Evolutionary conservation across 2,329 filamentous ascomycete species (phyloP), one percentile per base, ranked within the genome.

Genomic region (Cercospora sesami): DNA sequence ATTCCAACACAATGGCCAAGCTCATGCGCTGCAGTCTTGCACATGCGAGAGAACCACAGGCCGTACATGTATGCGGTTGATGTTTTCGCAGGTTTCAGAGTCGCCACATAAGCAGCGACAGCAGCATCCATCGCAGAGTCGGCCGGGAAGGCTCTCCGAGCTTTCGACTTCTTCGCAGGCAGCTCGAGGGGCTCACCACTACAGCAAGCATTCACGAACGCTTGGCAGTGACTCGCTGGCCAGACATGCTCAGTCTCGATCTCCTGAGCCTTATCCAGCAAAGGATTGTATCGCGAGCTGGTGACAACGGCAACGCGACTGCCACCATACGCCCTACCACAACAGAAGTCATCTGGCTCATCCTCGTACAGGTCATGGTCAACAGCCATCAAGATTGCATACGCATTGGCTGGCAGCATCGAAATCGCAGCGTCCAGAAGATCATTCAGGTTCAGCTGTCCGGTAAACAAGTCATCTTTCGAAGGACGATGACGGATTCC

Each of bases 1-100:
- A 92, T 81, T n/a, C 86, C 87, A 42, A 92, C 84, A 73, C 89
- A 91, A 75, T 91, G 90, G 0, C 88, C 87, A 0, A 91, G 77
- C 73, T 92, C 89, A 74, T 91, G 90, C 1, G 83, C 83, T 1
- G 84, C 85, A 0, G 89, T 90, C 60, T 84, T 84, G 63, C 82
- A 87, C 2, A 87, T 76, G 10, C 85, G 82, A 9, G 82, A 83
- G 14, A 91, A 82, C 87, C 88, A 91, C 1, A 89, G 74, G 36
- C 45, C 61, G 14, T 63, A 31, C 45, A 59, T 59, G 55, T 63
- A 33, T n/a, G 61, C 61, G 31, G 14, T 18, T n/a, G 39, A 51
- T 8, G 61, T n/a, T 31, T 39, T 55, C 1, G 26, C 45, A 9
- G 30, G 6, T 26, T 23, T 23, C 23, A 39, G 2, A 14, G 5